Conservation (phyloP, 2,329 filamentous ascomycete genomes). For the Trichoderma asperellum region DNA sequence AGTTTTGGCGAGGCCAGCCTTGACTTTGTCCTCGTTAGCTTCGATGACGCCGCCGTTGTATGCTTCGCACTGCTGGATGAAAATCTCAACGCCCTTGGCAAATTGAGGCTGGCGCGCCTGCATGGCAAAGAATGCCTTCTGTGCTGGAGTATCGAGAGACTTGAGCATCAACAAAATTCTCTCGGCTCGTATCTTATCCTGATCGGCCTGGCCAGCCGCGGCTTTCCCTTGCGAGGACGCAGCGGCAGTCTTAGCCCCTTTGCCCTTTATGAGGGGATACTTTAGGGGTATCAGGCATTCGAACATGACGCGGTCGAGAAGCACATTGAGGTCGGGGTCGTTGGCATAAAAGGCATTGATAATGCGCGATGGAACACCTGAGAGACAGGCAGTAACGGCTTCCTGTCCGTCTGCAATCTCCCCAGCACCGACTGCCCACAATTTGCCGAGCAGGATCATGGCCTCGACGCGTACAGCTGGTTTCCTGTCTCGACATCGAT, state of each 20-base stretch:
- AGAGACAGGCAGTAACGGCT: constrained; percentile 71
- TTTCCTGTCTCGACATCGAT: constrained; percentile 86
- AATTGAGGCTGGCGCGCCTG: constrained; percentile 77
- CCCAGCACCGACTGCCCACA: constrained; percentile 92
- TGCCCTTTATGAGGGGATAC: constrained; percentile 71
- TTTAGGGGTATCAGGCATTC: constrained; percentile 88
- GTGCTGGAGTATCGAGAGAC: constrained; percentile 75
- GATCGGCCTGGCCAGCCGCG: constrained; percentile 58
- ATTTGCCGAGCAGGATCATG: constrained; percentile 79
- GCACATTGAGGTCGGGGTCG: constrained; percentile 79
- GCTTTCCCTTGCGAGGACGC: constrained; percentile 54
- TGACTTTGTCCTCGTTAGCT: constrained; percentile 69
- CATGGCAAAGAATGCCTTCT: constrained; percentile 85
- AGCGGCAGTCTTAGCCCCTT: constrained; percentile 63
- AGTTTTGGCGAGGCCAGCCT: constrained; percentile 70
- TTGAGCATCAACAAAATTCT: constrained; percentile 81
- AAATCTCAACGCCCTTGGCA: constrained; percentile 73
- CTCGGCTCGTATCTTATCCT: constrained; percentile 79
- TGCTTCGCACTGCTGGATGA: constrained; percentile 81
- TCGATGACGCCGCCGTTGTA: constrained; percentile 87
- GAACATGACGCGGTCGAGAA: constrained; percentile 82
- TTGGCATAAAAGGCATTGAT: constrained; percentile 90
- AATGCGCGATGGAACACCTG: constrained; percentile 80
- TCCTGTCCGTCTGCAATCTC: constrained; percentile 86
- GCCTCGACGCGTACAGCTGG: constrained; percentile 80